Base-by-base conservation (phyloP, 169 alveolate genomes). In the Cryptosporidium ubiquitum region DNA sequence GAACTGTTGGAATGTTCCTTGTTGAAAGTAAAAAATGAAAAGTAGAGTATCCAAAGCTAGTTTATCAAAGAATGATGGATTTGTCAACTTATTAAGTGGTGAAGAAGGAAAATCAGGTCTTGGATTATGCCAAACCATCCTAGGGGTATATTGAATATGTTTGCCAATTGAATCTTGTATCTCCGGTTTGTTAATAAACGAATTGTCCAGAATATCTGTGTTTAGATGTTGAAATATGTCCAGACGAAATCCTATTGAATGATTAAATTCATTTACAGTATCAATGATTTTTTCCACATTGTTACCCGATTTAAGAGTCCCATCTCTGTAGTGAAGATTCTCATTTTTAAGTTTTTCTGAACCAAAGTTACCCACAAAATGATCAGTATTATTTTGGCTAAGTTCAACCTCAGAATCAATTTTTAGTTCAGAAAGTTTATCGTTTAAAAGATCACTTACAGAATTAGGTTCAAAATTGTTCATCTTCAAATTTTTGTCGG, bases 11-110 rank as follows among this genome's bases (percentile, higher is more conserved):
- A 92, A 91, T 23, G 94, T 86, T 14, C 95, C 94, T 49, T 86
- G 91, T 85, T 93, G 92, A 61, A 91, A 92, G 40, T 93, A 93
- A 75, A 93, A 93, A 16, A 91, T 93, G 66, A 93, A 93, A 64
- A 93, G 85, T 26, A 93, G 71, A 23, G 95, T 93, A 57, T 93
- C 94, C 35, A 91, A 55, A 31, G 85, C 92, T 23, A 93, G 40
- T 35, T 89, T 70, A 12, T 66, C 58, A 60, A 92, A 92, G 42
- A 42, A 40, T 18, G 64, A 57, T 60, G 89, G 75, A 31, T 64
- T 79, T 16, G 55, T 7, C 20, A 79, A 61, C 20, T 79, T 66
- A 7, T 39, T 12, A 6, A 79, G 79, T 10, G 89, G 74, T 26
- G n/a, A n/a, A 58, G 89, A 79, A 14, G 89, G 89, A 29, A 79